Conservation (phyloP, 495 filamentous ascomycete genomes). For the Evernia prunastri region DNA sequence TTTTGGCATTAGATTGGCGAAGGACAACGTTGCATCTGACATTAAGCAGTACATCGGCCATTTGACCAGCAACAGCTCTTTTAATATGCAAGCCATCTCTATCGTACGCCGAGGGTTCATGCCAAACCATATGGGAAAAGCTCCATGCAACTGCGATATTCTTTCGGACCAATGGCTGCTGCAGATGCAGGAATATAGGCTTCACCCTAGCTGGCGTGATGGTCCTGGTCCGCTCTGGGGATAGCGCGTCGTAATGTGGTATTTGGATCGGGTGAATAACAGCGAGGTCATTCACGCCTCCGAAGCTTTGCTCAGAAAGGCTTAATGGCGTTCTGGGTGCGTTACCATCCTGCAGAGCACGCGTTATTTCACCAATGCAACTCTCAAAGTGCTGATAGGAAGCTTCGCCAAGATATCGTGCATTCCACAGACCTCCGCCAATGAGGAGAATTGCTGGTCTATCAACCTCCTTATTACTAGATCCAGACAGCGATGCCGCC, state of each 20-base stretch:
- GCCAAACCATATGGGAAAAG: slow-evolving; percentile 41
- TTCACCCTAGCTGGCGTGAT: slow-evolving; percentile 47
- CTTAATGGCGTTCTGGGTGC: slow-evolving; percentile 18
- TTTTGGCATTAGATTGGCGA: slow-evolving; percentile 21
- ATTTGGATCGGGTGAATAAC: slow-evolving; percentile 50
- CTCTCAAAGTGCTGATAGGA: slow-evolving; percentile 41
- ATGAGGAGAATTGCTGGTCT: slow-evolving; percentile 26
- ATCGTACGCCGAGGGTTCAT: slow-evolving; percentile 34
- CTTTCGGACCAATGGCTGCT: slow-evolving; percentile 37
- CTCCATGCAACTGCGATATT: slow-evolving; percentile 47
- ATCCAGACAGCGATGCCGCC: slow-evolving; percentile 23
- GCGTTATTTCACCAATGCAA: slow-evolving; percentile 38
- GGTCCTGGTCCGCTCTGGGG: slow-evolving; percentile 36
- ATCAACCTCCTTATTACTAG: slow-evolving; percentile 11
- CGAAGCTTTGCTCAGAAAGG: slow-evolving; percentile 4
- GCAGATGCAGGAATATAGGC: slow-evolving; percentile 50
- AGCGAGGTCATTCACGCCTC: slow-evolving; percentile 32
- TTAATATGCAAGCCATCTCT: slow-evolving; percentile 49
- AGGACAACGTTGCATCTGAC: slow-evolving; percentile 48
- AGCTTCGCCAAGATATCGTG: slow-evolving; percentile 42
- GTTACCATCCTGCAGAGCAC: slow-evolving; percentile 28
- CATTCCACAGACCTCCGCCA: slow-evolving; percentile 50
- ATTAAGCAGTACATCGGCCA: slow-evolving; percentile 52
- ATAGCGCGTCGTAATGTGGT: slow-evolving; percentile 47
- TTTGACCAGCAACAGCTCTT: slow-evolving; percentile 39